phyloP scores from a whole-genome alignment of 805 yeast genomes.

The Hanseniaspora nectarophila region DNA sequence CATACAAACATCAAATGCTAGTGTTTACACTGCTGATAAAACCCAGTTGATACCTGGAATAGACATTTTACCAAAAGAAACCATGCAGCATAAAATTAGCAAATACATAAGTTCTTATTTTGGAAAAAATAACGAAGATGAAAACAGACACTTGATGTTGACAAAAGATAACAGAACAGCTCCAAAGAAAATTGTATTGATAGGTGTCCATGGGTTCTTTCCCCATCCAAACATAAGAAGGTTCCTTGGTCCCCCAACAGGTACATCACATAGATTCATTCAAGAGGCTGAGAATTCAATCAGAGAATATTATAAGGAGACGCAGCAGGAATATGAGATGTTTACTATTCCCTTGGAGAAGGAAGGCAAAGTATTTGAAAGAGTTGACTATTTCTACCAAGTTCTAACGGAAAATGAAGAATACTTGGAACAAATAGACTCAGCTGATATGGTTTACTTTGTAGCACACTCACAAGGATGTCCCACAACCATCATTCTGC shows the following conservation, averaged over 20 bases:
- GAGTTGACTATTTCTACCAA: conserved; percentile 70
- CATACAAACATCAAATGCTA: background rate
- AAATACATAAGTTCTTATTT: background rate
- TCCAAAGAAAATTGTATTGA: conserved; percentile 55
- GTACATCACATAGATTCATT: conserved; percentile 83
- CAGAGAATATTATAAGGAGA: conserved; percentile 43
- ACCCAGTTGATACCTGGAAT: conserved; percentile 1
- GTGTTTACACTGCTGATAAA: background rate
- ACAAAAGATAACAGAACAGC: background rate
- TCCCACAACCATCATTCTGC: conserved; percentile 71
- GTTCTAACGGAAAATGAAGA: conserved; percentile 40
- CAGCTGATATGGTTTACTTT: conserved; percentile 80
- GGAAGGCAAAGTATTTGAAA: conserved; percentile 78
- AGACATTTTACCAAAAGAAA: background rate
- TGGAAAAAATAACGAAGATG: background rate
- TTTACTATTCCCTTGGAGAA: conserved; percentile 88
- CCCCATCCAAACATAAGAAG: conserved; percentile 80
- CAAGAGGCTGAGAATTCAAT: conserved; percentile 78
- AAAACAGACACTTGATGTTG: background rate
- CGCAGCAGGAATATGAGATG: conserved; percentile 31
- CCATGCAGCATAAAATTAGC: background rate
- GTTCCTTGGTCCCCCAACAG: conserved; percentile 88
- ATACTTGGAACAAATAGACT: conserved; percentile 41
- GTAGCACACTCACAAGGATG: conserved; percentile 96
- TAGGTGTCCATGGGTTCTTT: conserved; percentile 94